Evolutionary conservation across 2,329 filamentous ascomycete species (phyloP), one percentile per base, ranked within the genome.

Genomic region (Zalaria sp.): DNA sequence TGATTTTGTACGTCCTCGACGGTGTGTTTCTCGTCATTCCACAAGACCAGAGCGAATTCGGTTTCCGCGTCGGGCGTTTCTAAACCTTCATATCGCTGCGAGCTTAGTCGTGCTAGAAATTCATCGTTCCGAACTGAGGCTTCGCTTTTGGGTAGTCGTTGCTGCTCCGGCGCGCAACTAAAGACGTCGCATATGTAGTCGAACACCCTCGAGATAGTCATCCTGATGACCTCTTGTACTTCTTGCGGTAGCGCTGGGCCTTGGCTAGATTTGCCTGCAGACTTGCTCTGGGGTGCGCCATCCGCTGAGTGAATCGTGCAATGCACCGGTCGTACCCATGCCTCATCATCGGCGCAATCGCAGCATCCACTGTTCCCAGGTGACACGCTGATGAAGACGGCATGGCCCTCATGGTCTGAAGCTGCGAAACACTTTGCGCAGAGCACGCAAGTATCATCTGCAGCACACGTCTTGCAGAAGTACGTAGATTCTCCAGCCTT

Each of bases 11-110:
- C 89, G 58, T 98, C 91, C 37, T 79, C 76, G 35, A 96, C 81
- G 0, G 91, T 98, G 58, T 98, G 91, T 61, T 98, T 98, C 64
- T 98, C 91, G 49, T 98, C 91, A 53, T 98, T 98, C 91, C 91
- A 98, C 4, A 98, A 68, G 10, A 95, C 68, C 36, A 98, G 66
- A 4, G 84, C 82, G 59, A 82, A 98, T 52, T 94, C 85, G 3
- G 75, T 69, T 43, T 80, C 75, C 5, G 63, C 57, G 32, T 75
- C 67, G 51, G 83, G 77, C 1, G 74, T 75, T 34, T 65, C 63
- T 29, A 73, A 68, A 1, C 56, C 57, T 6, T 60, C 60, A 50
- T 88, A 91, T 61, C 87, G 88, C 38, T 78, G 79, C 0, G 81
- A 75, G 5, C 75, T 77, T 29, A 96, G 66, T 18, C 88, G 75